Base-by-base conservation (phyloP, 2,329 filamentous ascomycete species). In the Fusarium udum region DNA sequence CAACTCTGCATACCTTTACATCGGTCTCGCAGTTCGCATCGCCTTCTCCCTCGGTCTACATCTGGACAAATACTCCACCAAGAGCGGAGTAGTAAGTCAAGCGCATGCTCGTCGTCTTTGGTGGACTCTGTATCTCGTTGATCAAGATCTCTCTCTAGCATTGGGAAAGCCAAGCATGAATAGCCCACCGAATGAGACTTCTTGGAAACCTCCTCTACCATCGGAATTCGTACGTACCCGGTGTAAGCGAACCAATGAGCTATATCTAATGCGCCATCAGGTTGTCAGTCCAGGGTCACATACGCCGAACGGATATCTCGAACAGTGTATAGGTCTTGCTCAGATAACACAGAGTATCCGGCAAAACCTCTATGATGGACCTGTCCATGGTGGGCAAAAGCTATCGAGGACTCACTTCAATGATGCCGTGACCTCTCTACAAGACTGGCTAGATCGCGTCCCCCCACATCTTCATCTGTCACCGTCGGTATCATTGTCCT, bases 361-460 rank as follows among this genome's bases (percentile, higher is more conserved):
- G 1, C 55, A 57, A 20, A 34, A 5, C 20, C 55, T 57, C 31
- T 57, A 57, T 2, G 55, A 57, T 10, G 55, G 55, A 1, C 55
- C 55, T 12, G 31, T 57, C 2, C 55, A 57, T 5, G 55, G 28
- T 1, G 39, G 39, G 3, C 39, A 48, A 9, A 57, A 28, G 16
- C 7, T 57, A n/a, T 34, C 55, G 4, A 8, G 5, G 2, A 1
- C 39, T 24, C 31, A 57, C 2, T 48, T 57, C 7, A 26, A 46
- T 2, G 7, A 57, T 10, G 7, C 53, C 0, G 22, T 57, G 0
- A 7, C 1, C 4, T 9, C 39, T 0, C 7, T 57, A 0, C 13
- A 26, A 8, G n/a, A 26, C 10, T 57, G 55, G 55, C 9, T 34
- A 16, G 39, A 57, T 1, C 39, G 26, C 0, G 31, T 57, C 26